These are phyloP conservation scores for Zhuliangozyma blackwelliae DNA, from an alignment of 1,139 yeast species.

Conservation along the genomic window DNA sequence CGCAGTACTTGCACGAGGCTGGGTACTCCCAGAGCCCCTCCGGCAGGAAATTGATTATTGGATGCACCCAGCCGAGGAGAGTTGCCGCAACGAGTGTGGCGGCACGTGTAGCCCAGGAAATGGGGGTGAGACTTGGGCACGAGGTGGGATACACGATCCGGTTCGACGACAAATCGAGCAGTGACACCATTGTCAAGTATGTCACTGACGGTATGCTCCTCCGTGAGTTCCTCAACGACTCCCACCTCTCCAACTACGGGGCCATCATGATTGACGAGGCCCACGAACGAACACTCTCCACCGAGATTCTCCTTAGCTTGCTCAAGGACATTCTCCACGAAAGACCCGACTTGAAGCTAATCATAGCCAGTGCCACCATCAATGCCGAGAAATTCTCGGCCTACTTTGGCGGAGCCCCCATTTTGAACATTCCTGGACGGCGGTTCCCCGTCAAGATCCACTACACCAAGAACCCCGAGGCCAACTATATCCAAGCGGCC, in stretches of 20 bases:
- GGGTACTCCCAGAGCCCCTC: slow-evolving; percentile 55
- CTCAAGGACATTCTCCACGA: slow-evolving; percentile 64
- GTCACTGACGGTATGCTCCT: slow-evolving; percentile 94
- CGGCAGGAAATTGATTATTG: slow-evolving; percentile 43
- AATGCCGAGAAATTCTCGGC: slow-evolving; percentile 81
- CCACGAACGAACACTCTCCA: slow-evolving; percentile 89
- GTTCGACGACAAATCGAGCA: slow-evolving; percentile 71
- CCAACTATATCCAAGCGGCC: slow-evolving; percentile 85
- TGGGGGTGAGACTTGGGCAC: slow-evolving; percentile 65
- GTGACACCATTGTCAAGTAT: slow-evolving; percentile 66
- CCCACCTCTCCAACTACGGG: slow-evolving; percentile 62
- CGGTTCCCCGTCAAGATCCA: slow-evolving; percentile 83
- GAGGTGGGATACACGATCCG: slow-evolving; percentile 86
- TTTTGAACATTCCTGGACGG: slow-evolving; percentile 85
- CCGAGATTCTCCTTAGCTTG: slow-evolving; percentile 83
- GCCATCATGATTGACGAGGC: slow-evolving; percentile 96
- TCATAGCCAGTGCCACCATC: slow-evolving; percentile 92
- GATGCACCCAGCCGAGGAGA: slow-evolving; percentile 93
- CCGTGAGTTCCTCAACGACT: slow-evolving; percentile 78
- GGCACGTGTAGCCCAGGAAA: slow-evolving; percentile 83
- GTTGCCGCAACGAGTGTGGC: slow-evolving; percentile 97
- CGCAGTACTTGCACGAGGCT: slow-evolving; percentile 81
- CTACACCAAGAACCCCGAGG: slow-evolving; percentile 84
- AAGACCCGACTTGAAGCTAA: slow-evolving; percentile 65
- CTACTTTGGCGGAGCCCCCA: slow-evolving; percentile 79